A percentile compares a stretch with the other conserved stretches of the same genome.
Evolutionary conservation across 2,329 filamentous ascomycete genomes (phyloP).

Genomic region (Sphaerostilbella broomeana): DNA sequence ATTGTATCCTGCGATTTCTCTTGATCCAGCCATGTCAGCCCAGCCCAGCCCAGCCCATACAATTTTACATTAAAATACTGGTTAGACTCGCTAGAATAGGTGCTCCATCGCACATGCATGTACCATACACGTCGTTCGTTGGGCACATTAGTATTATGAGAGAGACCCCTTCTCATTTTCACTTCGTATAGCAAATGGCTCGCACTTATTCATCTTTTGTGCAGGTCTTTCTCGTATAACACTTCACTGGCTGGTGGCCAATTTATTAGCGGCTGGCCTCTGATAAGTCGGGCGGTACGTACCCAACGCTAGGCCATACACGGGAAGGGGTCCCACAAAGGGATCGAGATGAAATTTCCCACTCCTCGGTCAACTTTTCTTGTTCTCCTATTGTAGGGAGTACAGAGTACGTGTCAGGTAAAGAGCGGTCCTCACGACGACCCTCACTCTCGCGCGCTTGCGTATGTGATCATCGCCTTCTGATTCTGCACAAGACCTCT

Average conservation of each 20-base stretch:
- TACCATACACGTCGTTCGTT: too few relatives aligned
- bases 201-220: neutral
- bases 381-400: constrained; percentile 12
- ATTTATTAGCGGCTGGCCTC: neutral
- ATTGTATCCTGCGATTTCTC: too few relatives aligned
- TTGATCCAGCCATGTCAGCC: too few relatives aligned
- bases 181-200: neutral
- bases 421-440: constrained; percentile 11
- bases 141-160: neutral
- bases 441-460: constrained; percentile 3
- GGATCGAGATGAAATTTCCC: constrained; percentile 15
- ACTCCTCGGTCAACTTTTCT: constrained; percentile 11
- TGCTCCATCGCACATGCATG: too few relatives aligned
- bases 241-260: neutral
- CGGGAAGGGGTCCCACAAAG: constrained; percentile 5
- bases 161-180: constrained; percentile 1
- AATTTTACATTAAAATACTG: too few relatives aligned
- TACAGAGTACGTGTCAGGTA: constrained; percentile 12
- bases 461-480: neutral
- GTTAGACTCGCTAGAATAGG: too few relatives aligned
- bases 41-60: too few relatives aligned
- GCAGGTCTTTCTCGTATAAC: neutral
- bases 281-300: constrained; percentile 10
- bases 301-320: constrained; percentile 10
- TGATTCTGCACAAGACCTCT: too few relatives aligned